Percentiles rank a stretch among this genome's conserved stretches.
phyloP scores from a whole-genome alignment of 2,329 filamentous ascomycete species.

The Cercospora sp. region DNA sequence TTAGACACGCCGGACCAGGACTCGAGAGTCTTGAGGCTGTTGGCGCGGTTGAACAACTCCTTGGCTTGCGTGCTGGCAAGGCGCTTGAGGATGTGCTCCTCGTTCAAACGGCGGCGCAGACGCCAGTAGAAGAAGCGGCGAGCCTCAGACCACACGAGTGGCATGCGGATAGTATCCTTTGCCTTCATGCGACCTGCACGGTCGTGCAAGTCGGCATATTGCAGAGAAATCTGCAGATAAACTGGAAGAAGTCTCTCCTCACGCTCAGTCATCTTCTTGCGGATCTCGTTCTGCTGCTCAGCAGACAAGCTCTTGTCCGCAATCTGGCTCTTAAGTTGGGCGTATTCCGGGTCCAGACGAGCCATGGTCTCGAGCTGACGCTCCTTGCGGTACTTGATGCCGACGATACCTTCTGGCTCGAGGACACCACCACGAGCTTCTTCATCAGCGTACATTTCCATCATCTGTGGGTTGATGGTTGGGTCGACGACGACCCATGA shows the following conservation, averaged over 20 bases:
- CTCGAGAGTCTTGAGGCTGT: constrained; percentile 71
- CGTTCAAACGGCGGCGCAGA: constrained; percentile 90
- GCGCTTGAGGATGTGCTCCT: constrained; percentile 94
- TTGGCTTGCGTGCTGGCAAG: constrained; percentile 59
- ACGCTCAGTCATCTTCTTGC: constrained; percentile 77
- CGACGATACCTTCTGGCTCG: constrained; percentile 95
- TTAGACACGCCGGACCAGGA: constrained; percentile 79
- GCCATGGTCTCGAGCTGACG: constrained; percentile 98
- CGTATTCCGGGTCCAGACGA: constrained; percentile 82
- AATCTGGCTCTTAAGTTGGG: constrained; percentile 76
- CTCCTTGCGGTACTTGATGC: constrained; percentile 97
- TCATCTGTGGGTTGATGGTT: constrained; percentile 91
- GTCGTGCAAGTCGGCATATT: constrained; percentile 97
- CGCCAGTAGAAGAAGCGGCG: constrained; percentile 99
- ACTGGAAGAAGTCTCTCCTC: constrained; percentile 89
- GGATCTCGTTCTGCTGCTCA: constrained; percentile 76
- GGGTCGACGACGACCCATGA: constrained; percentile 99
- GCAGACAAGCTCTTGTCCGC: constrained; percentile 65
- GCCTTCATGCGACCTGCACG: constrained; percentile 97
- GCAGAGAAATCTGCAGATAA: constrained; percentile 91
- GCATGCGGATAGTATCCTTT: constrained; percentile 86
- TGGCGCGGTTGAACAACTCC: constrained; percentile 43
- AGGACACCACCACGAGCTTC: constrained; percentile 95
- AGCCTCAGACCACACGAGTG: constrained; percentile 82
- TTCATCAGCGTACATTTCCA: constrained; percentile 99